Evolutionary conservation across 495 filamentous ascomycete genomes (phyloP), one percentile per base, ranked within the genome.

Genomic region (Penicillium simplicissimum): DNA sequence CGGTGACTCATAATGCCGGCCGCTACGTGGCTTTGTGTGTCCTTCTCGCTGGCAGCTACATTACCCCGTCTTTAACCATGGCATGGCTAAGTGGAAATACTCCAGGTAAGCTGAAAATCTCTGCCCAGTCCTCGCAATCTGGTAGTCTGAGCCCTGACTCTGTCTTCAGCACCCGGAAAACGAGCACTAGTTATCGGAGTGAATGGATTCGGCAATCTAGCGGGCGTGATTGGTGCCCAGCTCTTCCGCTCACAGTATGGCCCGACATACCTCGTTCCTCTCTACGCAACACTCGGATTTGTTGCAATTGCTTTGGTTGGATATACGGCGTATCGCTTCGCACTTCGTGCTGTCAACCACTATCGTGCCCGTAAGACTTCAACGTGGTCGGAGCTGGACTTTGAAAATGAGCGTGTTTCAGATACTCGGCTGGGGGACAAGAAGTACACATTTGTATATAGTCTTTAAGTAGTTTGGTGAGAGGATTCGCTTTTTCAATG

Each of bases 141-240:
- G 6, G 17, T 8, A 21, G 11, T 51, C 47, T 51, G 17, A 51
- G 13, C 17, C 4, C 6, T 31, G 28, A 31, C 28, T 31, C 2
- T 31, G 13, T 23, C 19, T 21, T 10, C n/a, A 55, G 52, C 28
- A 43, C 79, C 79, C 14, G 82, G 84, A 8, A 85, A 85, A 64
- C 74, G 84, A 0, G 73, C 81, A 1, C 66, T 86, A 4, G 68
- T 85, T 25, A 74, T 87, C 25, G 84, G 84, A 1, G 79, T 87
- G 58, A 87, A 86, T 58, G 85, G 85, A 9, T 86, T 77, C 76
- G 84, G 84, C 3, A 87, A 87, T 54, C 66, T 86, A 8, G 84
- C 84, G 0, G 84, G 84, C 25, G 72, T 86, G 8, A 64, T 86
- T 47, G 73, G 73, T 10, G 70, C 77, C 6, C 60, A 76, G 43